Percentiles rank a stretch among this genome's conserved stretches.
These are phyloP conservation scores for Colletotrichum australisinense DNA, from an alignment of 2,329 filamentous ascomycete genomes.

Conservation along the genomic window DNA sequence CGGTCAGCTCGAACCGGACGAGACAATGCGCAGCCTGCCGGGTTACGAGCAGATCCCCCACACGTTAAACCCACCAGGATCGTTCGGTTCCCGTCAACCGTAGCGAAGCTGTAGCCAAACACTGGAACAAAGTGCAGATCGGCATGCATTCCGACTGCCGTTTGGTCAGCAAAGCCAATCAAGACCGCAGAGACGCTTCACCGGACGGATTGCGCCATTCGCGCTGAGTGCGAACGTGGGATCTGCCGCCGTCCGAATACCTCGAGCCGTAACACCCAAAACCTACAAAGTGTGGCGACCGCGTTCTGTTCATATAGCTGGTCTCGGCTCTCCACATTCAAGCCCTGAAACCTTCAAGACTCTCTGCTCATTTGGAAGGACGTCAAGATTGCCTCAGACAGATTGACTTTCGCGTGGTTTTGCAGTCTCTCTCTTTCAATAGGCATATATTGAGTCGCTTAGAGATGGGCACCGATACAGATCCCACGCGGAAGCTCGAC, in stretches of 20 bases:
- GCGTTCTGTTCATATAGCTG: slow-evolving; percentile 9
- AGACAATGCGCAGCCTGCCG: neutral
- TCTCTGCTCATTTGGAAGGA: neutral
- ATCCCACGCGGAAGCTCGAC: neutral
- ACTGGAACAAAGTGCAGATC: slow-evolving; percentile 17
- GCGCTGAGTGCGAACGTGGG: slow-evolving; percentile 5
- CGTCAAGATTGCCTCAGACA: neutral
- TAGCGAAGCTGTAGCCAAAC: neutral
- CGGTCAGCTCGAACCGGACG: slow-evolving; percentile 3
- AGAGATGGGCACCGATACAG: slow-evolving; percentile 19
- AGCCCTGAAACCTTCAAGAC: neutral
- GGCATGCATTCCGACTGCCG: slow-evolving; percentile 8
- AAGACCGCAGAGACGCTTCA: neutral
- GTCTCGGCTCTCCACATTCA: neutral
- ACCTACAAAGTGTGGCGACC: neutral
- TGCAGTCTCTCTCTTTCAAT: neutral
- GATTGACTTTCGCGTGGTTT: neutral
- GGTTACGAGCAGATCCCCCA: slow-evolving; percentile 7
- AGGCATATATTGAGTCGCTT: neutral
- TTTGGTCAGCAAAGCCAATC: slow-evolving; percentile 17
- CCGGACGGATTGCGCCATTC: slow-evolving; percentile 28
- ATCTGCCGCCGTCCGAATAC: neutral
- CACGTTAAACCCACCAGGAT: slow-evolving; percentile 9
- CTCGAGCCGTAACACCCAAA: neutral
- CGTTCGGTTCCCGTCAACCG: neutral